Evolutionary conservation across 495 filamentous ascomycete species (phyloP).

Genomic region (Penicillium cinerascens): DNA sequence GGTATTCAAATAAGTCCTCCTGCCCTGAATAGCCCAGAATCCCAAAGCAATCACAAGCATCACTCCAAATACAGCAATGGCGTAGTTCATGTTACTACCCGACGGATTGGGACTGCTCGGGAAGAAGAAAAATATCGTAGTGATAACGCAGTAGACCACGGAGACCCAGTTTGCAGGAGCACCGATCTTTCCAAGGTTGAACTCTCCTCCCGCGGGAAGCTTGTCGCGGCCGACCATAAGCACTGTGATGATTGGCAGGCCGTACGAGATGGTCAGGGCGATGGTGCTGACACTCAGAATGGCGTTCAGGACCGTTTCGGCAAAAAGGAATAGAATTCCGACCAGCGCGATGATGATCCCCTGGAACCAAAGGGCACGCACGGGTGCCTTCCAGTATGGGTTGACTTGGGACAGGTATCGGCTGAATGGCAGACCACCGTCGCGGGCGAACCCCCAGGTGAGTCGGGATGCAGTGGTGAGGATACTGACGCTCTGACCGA

Average conservation of each 20-base stretch:
- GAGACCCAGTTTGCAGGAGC: slow-evolving; percentile 35
- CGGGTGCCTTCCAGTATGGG: not conserved
- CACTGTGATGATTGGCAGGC: slow-evolving; percentile 36
- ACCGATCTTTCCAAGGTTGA: slow-evolving; percentile 34
- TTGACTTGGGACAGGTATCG: slow-evolving; percentile 29
- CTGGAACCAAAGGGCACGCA: slow-evolving; percentile 26
- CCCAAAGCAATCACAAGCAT: slow-evolving; percentile 42
- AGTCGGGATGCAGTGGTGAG: slow-evolving; percentile 45
- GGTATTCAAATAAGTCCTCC: slow-evolving; percentile 23
- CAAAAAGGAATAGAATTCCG: slow-evolving; percentile 42
- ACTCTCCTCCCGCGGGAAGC: slow-evolving; percentile 35
- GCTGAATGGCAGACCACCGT: slow-evolving; percentile 43
- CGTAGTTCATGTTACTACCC: slow-evolving; percentile 44
- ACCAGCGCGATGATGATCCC: slow-evolving; percentile 38
- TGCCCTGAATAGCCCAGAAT: slow-evolving; percentile 41
- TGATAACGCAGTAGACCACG: slow-evolving; percentile 40
- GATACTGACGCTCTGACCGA: slow-evolving; percentile 34
- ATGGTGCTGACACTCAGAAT: slow-evolving; percentile 48
- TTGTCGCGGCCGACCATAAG: slow-evolving; percentile 39
- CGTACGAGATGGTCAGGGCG: slow-evolving; percentile 44
- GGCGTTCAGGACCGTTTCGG: slow-evolving; percentile 41
- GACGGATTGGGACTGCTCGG: slow-evolving; percentile 36
- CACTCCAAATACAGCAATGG: slow-evolving; percentile 46
- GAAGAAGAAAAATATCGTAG: slow-evolving; percentile 46
- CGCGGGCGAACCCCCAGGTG: slow-evolving; percentile 49